Evolutionary conservation across 2,329 filamentous ascomycete genomes (phyloP).

Genomic region (Aureobasidium sp.): DNA sequence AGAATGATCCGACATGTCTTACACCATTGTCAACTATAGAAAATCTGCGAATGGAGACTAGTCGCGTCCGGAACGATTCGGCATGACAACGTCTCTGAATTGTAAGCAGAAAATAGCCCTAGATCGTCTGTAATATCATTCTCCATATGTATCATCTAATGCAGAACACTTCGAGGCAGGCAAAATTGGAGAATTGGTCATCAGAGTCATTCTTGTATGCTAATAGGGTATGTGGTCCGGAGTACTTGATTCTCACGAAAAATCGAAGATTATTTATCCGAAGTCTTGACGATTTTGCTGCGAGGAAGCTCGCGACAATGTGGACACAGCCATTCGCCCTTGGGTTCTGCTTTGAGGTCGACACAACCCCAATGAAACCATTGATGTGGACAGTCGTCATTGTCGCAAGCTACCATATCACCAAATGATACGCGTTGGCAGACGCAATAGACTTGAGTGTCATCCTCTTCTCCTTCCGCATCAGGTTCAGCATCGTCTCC

Average conservation of each 20-base stretch:
- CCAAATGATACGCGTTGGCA: conserved; percentile 80
- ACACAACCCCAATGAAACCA: conserved; percentile 77
- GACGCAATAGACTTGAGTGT: conserved; percentile 71
- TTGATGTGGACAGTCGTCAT: conserved; percentile 70
- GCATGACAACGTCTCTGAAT: not conserved
- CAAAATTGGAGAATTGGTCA: not conserved
- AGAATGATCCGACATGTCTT: not conserved
- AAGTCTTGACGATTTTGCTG: conserved; percentile 35
- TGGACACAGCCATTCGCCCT: conserved; percentile 46
- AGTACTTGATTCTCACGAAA: not conserved
- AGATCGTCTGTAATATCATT: too few relatives aligned
- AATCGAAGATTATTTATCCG: not conserved
- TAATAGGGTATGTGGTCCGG: not conserved
- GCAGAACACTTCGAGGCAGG: too few relatives aligned
- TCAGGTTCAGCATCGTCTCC: conserved; percentile 36
- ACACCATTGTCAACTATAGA: not conserved
- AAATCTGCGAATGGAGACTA: not conserved
- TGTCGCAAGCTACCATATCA: conserved; percentile 86
- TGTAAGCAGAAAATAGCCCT: not conserved
- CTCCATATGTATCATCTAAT: too few relatives aligned
- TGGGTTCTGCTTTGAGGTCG: conserved; percentile 43
- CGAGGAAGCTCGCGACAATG: conserved; percentile 28
- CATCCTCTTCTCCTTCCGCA: conserved; percentile 59
- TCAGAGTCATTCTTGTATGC: not conserved
- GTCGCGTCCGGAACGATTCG: not conserved